These are phyloP conservation scores for Podospora didyma DNA, from an alignment of 495 filamentous ascomycete species.

Conservation along the genomic window DNA sequence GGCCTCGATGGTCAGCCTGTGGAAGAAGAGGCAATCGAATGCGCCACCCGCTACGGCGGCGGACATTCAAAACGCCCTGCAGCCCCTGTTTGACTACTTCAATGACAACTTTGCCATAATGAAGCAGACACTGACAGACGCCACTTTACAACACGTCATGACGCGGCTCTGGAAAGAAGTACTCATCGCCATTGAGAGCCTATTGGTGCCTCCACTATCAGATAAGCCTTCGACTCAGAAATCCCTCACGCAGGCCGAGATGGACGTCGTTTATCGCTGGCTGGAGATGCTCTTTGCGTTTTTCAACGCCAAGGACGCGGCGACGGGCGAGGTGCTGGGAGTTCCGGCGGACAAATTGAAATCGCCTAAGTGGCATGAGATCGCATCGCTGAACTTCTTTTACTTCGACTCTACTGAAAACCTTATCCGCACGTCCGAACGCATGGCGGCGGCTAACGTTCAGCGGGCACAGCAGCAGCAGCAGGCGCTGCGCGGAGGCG, in stretches of 20 bases:
- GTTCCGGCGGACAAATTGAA: conserved; percentile 88
- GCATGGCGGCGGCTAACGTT: conserved; percentile 89
- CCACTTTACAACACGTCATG: conserved; percentile 97
- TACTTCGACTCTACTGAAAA: conserved; percentile 92
- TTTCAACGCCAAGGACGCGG: conserved; percentile 90
- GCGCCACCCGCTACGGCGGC: conserved; percentile 56
- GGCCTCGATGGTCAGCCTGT: conserved; percentile 75
- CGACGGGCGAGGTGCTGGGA: conserved; percentile 80
- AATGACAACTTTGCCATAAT: conserved; percentile 99
- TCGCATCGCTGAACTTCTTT: conserved; percentile 94
- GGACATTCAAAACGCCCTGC: conserved; percentile 77
- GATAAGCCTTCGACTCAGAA: conserved; percentile 91
- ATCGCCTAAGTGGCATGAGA: conserved; percentile 96
- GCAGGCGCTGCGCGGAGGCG: conserved; percentile 22
- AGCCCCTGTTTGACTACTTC: conserved; percentile 92
- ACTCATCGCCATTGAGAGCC: conserved; percentile 79
- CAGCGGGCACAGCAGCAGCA: conserved; percentile 65
- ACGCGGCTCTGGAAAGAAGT: conserved; percentile 98
- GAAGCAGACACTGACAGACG: conserved; percentile 88
- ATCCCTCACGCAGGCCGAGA: conserved; percentile 80
- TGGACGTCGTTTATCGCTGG: conserved; percentile 95
- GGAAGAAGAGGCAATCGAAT: conserved; percentile 54
- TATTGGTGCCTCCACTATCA: conserved; percentile 90
- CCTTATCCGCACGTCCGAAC: conserved; percentile 86
- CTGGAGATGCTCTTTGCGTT: conserved; percentile 87